phyloP scores from a whole-genome alignment of 805 yeast species.

The Starmerella apicola region DNA sequence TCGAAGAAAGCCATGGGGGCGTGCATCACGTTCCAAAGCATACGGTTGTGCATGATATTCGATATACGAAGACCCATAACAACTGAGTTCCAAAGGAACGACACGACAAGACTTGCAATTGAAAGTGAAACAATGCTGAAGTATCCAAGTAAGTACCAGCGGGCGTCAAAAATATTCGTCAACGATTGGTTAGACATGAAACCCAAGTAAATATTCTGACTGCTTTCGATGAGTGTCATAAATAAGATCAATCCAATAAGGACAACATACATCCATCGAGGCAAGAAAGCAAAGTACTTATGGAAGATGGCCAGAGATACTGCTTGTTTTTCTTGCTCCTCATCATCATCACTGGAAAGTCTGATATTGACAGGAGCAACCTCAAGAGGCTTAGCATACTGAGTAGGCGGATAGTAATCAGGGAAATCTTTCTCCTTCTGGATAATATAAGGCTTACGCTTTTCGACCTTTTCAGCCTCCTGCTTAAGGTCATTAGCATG shows the following conservation, averaged over 20 bases:
- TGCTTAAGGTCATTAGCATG: conserved; percentile 61
- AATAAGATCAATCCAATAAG: conserved; percentile 25
- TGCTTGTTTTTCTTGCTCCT: conserved; percentile 20
- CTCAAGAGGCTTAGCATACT: conserved; percentile 5
- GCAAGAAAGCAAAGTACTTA: conserved; percentile 22
- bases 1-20: conserved; percentile 71
- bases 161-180: conserved; percentile 15
- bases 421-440: conserved; percentile 6
- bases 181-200: conserved; percentile 19
- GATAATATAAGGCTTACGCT: conserved; percentile 57
- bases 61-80: conserved; percentile 25
- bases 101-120: conserved; percentile 21
- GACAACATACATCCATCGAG: conserved; percentile 28
- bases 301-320: conserved; percentile 17
- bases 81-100: conserved; percentile 46
- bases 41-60: conserved; percentile 39
- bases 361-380: conserved; percentile 8
- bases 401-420: conserved; percentile 6
- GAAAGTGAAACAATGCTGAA: conserved; percentile 52
- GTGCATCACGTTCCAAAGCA: conserved; percentile 43
- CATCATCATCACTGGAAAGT: conserved; percentile 24
- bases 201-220: conserved; percentile 19
- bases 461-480: conserved; percentile 48
- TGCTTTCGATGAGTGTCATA: conserved; percentile 18
- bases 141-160: conserved; percentile 59